Percentiles rank a stretch among this genome's conserved stretches.
Evolutionary conservation across 2,329 filamentous ascomycete species (phyloP).

Genomic region (Endoconidiophora laricicola): DNA sequence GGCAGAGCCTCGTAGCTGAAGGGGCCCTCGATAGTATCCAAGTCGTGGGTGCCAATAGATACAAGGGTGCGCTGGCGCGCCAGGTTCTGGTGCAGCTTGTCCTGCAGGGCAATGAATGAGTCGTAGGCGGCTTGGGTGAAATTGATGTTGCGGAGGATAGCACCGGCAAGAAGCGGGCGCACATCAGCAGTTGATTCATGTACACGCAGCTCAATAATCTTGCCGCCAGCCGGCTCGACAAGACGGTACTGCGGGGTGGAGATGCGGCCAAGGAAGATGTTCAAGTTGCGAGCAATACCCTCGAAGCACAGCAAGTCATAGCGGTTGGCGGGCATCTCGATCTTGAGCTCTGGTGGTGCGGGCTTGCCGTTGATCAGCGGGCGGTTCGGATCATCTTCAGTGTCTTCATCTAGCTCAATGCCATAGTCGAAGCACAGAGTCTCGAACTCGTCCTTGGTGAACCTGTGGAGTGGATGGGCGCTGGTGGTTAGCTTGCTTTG

Average conservation of each 20-base stretch:
- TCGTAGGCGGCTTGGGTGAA: constrained; percentile 87
- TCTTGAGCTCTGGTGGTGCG: constrained; percentile 86
- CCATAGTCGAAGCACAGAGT: constrained; percentile 97
- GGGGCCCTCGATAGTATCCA: constrained; percentile 82
- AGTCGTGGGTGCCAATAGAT: constrained; percentile 92
- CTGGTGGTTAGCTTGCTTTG: constrained; percentile 8
- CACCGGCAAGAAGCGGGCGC: constrained; percentile 74
- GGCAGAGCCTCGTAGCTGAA: constrained; percentile 91
- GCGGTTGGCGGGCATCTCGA: constrained; percentile 92
- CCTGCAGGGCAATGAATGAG: constrained; percentile 93
- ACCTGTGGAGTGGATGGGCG: constrained; percentile 31
- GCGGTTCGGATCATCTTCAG: constrained; percentile 50
- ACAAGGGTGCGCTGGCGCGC: constrained; percentile 85
- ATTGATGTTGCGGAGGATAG: constrained; percentile 75
- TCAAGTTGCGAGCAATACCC: constrained; percentile 87
- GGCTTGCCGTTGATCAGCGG: constrained; percentile 62
- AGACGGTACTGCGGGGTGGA: constrained; percentile 66
- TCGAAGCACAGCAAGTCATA: constrained; percentile 95
- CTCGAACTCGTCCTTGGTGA: constrained; percentile 89
- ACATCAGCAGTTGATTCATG: constrained; percentile 58
- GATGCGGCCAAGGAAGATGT: constrained; percentile 72
- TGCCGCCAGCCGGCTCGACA: constrained; percentile 51
- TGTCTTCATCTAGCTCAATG: constrained; percentile 95
- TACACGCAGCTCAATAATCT: constrained; percentile 69
- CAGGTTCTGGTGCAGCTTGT: constrained; percentile 94